These are phyloP conservation scores for Chaetoscypha palmicola DNA, from an alignment of 2,329 filamentous ascomycete species.

Conservation along the genomic window DNA sequence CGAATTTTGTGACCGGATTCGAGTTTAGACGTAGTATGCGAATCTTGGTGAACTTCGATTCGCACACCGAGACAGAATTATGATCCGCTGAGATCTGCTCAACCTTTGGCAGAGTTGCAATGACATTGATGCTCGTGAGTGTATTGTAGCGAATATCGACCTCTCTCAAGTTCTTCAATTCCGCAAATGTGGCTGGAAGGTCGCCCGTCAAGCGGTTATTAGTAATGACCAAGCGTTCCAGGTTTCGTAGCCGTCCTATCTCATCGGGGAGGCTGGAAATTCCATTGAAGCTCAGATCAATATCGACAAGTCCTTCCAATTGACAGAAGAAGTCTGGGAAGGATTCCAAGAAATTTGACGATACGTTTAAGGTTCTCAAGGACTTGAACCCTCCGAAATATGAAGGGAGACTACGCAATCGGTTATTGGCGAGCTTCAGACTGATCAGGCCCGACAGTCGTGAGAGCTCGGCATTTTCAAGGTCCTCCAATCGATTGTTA, in stretches of 20 bases:
- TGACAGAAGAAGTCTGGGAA: constrained; percentile 84
- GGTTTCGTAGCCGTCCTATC: constrained; percentile 68
- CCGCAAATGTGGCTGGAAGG: constrained; percentile 64
- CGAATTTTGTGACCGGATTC: constrained; percentile 91
- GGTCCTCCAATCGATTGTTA: constrained; percentile 82
- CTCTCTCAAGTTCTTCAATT: constrained; percentile 75
- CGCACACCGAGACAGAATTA: constrained; percentile 85
- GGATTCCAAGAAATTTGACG: constrained; percentile 81
- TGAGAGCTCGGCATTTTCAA: constrained; percentile 78
- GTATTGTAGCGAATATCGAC: constrained; percentile 92
- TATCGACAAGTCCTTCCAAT: constrained; percentile 75
- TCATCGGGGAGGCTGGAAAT: constrained; percentile 70
- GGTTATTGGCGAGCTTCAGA: constrained; percentile 90
- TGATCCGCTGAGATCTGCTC: constrained; percentile 88
- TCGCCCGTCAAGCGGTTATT: constrained; percentile 81
- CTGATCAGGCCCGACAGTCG: constrained; percentile 72
- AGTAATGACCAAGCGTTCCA: constrained; percentile 89
- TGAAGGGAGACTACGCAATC: constrained; percentile 66
- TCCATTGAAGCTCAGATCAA: constrained; percentile 94
- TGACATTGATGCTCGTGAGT: constrained; percentile 80
- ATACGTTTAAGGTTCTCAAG: constrained; percentile 80
- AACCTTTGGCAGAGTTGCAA: constrained; percentile 75
- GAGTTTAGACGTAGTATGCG: constrained; percentile 84
- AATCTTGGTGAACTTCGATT: constrained; percentile 79
- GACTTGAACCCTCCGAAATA: constrained; percentile 78